phyloP scores from a whole-genome alignment of 2,329 filamentous ascomycete species.

The Emergomyces pasteurianus region DNA sequence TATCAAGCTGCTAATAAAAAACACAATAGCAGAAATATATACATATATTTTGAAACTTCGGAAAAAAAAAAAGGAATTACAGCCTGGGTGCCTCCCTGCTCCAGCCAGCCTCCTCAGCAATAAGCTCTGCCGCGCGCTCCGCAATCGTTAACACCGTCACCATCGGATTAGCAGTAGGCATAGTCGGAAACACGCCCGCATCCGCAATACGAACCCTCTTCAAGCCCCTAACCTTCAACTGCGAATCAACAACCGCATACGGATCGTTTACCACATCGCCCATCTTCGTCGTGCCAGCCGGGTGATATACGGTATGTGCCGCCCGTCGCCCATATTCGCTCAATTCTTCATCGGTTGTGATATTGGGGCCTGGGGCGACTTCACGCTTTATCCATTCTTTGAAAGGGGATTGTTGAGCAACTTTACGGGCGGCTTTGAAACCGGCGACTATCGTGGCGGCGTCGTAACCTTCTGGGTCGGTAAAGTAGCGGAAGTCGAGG shows the following conservation, averaged over 20 bases:
- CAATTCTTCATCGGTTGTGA: slow-evolving; percentile 68
- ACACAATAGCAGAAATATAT: neutral
- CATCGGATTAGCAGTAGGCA: slow-evolving; percentile 83
- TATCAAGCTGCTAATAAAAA: neutral
- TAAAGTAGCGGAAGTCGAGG: slow-evolving; percentile 83
- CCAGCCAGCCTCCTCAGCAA: slow-evolving; percentile 62
- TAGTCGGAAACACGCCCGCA: slow-evolving; percentile 78
- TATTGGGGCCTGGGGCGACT: slow-evolving; percentile 61
- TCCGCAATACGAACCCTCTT: slow-evolving; percentile 69
- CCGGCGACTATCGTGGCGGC: slow-evolving; percentile 69
- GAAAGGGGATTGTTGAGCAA: slow-evolving; percentile 66
- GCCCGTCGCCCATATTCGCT: slow-evolving; percentile 69
- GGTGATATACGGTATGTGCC: slow-evolving; percentile 85
- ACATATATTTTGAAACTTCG: neutral
- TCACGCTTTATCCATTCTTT: slow-evolving; percentile 73
- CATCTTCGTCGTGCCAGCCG: slow-evolving; percentile 84
- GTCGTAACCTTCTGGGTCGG: slow-evolving; percentile 74
- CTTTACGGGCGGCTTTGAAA: slow-evolving; percentile 62
- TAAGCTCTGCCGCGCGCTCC: slow-evolving; percentile 73
- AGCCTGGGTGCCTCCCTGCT: slow-evolving; percentile 44
- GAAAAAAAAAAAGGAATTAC: slow-evolving; percentile 22
- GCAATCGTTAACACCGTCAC: slow-evolving; percentile 74
- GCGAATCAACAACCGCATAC: slow-evolving; percentile 66
- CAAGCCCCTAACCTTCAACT: slow-evolving; percentile 60
- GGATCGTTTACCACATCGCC: slow-evolving; percentile 57